Evolutionary conservation across 1,284 basidiomycete species (phyloP).

Genomic region (Rhodotorula sp.): DNA sequence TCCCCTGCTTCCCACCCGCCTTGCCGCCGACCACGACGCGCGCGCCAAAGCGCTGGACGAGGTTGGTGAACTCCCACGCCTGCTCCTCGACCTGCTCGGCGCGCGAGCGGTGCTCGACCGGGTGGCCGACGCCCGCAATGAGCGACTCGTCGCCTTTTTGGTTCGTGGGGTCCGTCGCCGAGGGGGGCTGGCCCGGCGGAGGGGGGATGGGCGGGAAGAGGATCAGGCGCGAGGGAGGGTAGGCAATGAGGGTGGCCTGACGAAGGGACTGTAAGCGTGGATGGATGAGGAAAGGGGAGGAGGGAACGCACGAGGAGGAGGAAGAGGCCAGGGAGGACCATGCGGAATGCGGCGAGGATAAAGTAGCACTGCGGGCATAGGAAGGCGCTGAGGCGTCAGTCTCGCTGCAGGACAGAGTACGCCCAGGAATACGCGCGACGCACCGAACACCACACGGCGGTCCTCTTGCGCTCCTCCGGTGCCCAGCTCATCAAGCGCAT

Average conservation of each 20-base stretch:
- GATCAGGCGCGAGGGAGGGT: constrained; percentile 54
- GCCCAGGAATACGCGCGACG: not conserved
- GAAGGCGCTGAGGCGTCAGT: too few species aligned
- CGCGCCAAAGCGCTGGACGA: constrained; percentile 52
- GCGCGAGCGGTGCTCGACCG: constrained; percentile 51
- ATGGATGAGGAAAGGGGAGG: not conserved
- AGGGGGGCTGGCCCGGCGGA: constrained; percentile 51
- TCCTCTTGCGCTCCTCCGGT: constrained; percentile 24
- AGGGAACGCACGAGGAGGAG: constrained; percentile 44
- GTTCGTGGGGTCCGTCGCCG: constrained; percentile 54
- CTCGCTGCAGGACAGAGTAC: not conserved
- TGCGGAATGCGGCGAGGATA: constrained; percentile 55
- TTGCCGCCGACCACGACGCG: constrained; percentile 48
- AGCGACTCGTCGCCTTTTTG: constrained; percentile 53
- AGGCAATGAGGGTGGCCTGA: constrained; percentile 55
- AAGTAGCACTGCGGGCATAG: constrained; percentile 56
- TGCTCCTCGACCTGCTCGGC: constrained; percentile 55
- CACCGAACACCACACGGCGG: constrained; percentile 29
- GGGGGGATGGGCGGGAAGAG: constrained; percentile 56
- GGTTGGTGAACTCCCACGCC: constrained; percentile 54
- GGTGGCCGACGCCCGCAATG: constrained; percentile 51
- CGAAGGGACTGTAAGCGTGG: not conserved
- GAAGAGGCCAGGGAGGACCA: constrained; percentile 54
- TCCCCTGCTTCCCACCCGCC: constrained; percentile 51
- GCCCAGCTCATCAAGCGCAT: constrained; percentile 38